phyloP scores from a whole-genome alignment of 768 basidiomycete species.

The Dendrothele bispora region DNA sequence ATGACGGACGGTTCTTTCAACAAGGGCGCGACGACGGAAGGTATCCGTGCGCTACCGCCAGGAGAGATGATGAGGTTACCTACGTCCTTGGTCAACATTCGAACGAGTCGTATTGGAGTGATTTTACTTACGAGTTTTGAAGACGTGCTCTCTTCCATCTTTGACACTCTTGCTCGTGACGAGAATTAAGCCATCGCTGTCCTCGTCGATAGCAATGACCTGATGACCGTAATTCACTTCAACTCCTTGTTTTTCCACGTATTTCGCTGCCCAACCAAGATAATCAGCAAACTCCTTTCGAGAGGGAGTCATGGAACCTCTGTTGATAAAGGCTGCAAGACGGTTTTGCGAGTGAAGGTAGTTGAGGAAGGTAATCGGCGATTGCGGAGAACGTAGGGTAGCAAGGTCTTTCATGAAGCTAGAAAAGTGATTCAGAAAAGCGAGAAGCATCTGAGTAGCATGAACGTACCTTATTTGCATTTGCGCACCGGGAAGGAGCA shows the following conservation, averaged over 20 bases:
- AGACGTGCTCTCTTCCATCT: conserved; percentile 31
- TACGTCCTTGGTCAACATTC: conserved; percentile 13
- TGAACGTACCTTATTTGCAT: conserved; percentile 57
- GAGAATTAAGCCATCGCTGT: conserved; percentile 32
- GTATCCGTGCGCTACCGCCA: conserved; percentile 47
- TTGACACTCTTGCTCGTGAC: conserved; percentile 35
- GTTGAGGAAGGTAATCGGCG: conserved; percentile 50
- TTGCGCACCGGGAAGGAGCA: conserved; percentile 49
- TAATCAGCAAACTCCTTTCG: conserved; percentile 57
- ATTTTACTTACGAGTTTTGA: conserved; percentile 37
- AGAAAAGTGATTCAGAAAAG: neutral
- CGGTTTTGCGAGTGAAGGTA: conserved; percentile 52
- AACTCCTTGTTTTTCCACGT: conserved; percentile 42
- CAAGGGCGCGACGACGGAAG: conserved; percentile 31
- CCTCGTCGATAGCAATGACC: conserved; percentile 38
- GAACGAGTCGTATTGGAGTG: neutral
- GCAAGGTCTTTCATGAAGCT: conserved; percentile 57
- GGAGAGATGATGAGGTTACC: conserved; percentile 53
- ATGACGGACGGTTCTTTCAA: conserved; percentile 35
- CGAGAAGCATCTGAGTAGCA: neutral
- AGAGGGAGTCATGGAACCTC: conserved; percentile 48
- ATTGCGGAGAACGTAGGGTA: conserved; percentile 49
- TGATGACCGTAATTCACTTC: conserved; percentile 46
- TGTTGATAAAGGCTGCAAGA: conserved; percentile 53
- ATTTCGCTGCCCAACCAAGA: conserved; percentile 48